Base-by-base conservation (phyloP, 805 yeast species). In the Wickerhamomyces canadensis region DNA sequence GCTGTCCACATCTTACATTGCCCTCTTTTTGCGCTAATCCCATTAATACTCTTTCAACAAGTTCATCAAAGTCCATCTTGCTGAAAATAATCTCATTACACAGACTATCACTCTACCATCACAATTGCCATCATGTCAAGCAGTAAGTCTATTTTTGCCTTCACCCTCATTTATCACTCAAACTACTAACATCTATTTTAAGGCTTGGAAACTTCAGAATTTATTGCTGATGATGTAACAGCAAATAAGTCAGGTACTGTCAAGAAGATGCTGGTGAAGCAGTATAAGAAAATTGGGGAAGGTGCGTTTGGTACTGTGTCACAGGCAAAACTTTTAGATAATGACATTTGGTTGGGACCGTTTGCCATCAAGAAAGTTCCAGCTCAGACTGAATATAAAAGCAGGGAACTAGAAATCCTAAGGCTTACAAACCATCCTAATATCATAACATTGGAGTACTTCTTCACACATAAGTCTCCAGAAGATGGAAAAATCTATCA, bases 291-390 rank as follows among this genome's bases (percentile, higher is more conserved):
- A 51, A 81, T 84, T 35, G 94, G 94, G 10, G 86, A 84, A 59
- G 94, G 94, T 29, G 93, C 93, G 5, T 84, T 84, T 54, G 94
- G 94, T 27, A 82, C 86, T 3, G 94, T 84, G 9, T 80, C 81
- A 12, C 88, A 83, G 54, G 91, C 93, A 1, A 74, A 76, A 45
- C 62, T 69, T 26, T 58, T 61, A 37, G 65, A 67, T 46, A 62
- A 58, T 18, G 61, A 63, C 16, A 50, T 31, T 2, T 79, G 86
- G 84, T 62, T 78, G 27, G 94, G 94, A 1, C 94, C 94, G 0
- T 84, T 74, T 64, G 93, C 93, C 16, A 83, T 84, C 41, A 84
- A 84, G 52, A 74, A 86, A 48, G 93, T 84, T 1, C 89, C 91
- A 19, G 91, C 93, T 1, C 93, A 84, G 53, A 84, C 93, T 0